These are phyloP conservation scores for Spirogloea muscicola DNA, from an alignment of 139 green algal species.

Conservation along the genomic window DNA sequence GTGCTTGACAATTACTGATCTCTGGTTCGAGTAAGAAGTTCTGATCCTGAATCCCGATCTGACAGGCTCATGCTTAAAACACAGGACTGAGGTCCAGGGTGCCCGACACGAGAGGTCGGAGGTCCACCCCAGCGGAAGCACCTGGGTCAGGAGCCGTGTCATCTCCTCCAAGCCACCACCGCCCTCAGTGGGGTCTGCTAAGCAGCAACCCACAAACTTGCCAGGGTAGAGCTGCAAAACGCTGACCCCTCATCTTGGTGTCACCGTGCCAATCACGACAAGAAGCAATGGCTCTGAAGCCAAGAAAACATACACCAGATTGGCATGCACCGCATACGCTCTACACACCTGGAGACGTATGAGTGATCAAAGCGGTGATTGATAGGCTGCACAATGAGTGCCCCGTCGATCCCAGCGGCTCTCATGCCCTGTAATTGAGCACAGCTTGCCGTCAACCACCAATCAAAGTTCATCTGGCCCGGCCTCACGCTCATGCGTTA, in stretches of 20 bases:
- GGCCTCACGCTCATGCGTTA: too few relatives aligned
- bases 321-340: background rate
- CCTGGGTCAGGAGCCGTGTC: slow-evolving; percentile 35
- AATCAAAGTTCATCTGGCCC: too few relatives aligned
- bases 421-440: slow-evolving; percentile 49
- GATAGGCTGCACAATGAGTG: slow-evolving; percentile 65
- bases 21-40: background rate
- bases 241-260: background rate
- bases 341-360: slow-evolving; percentile 54
- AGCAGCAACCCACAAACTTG: slow-evolving; percentile 58
- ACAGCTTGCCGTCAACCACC: too few relatives aligned
- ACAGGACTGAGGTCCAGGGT: background rate
- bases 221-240: slow-evolving; percentile 38
- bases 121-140: too few relatives aligned
- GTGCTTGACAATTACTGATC: background rate
- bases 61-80: background rate
- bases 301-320: too few relatives aligned
- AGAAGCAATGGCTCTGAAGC: too few relatives aligned
- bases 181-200: slow-evolving; percentile 58
- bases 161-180: slow-evolving; percentile 33
- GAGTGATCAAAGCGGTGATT: slow-evolving; percentile 67
- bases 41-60: too few relatives aligned
- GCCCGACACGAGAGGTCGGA: too few relatives aligned
- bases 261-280: too few relatives aligned
- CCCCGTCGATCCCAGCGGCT: slow-evolving; percentile 46